A percentile compares a stretch with the other conserved stretches of the same genome.
These are phyloP conservation scores for Aspergillus japonicus DNA, from an alignment of 2,329 filamentous ascomycete species.

Conservation along the genomic window DNA sequence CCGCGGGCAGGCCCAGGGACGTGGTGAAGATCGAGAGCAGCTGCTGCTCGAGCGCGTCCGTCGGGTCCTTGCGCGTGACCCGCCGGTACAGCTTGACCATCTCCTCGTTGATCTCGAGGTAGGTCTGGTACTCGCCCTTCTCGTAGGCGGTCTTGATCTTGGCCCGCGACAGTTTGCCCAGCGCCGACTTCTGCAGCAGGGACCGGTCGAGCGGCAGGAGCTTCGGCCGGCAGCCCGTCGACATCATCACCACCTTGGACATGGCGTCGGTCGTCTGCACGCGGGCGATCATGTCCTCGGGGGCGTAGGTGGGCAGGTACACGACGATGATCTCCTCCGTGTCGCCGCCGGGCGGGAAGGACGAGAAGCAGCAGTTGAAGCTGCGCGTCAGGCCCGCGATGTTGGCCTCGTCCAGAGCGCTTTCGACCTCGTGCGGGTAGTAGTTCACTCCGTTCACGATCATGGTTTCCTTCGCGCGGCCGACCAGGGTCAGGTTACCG, in stretches of 20 bases:
- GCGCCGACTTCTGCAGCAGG: not conserved
- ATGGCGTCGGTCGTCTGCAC: not conserved
- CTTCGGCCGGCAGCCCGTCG: slow-evolving; percentile 1
- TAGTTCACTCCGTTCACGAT: slow-evolving; percentile 4
- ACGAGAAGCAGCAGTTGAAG: not conserved
- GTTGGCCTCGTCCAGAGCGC: not conserved
- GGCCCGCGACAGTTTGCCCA: slow-evolving; percentile 2
- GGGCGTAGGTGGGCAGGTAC: not conserved
- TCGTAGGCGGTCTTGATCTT: slow-evolving; percentile 2
- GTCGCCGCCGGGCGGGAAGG: not conserved
- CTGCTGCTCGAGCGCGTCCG: not conserved
- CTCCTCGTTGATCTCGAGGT: not conserved
- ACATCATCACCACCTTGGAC: not conserved
- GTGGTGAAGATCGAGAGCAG: not conserved
- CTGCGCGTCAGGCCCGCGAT: not conserved
- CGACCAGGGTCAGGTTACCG: slow-evolving; percentile 1
- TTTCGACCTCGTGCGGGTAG: slow-evolving; percentile 2
- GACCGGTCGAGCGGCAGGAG: not conserved
- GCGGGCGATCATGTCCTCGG: not conserved
- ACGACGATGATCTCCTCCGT: slow-evolving; percentile 1
- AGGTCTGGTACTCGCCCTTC: not conserved
- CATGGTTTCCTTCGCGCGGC: slow-evolving; percentile 4
- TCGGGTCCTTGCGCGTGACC: not conserved
- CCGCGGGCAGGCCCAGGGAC: not conserved
- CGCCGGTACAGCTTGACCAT: not conserved